A percentile compares a stretch with the other conserved stretches of the same genome.
phyloP scores from a whole-genome alignment of 371 early-diverging fungal species.

The Mucor irregularis region DNA sequence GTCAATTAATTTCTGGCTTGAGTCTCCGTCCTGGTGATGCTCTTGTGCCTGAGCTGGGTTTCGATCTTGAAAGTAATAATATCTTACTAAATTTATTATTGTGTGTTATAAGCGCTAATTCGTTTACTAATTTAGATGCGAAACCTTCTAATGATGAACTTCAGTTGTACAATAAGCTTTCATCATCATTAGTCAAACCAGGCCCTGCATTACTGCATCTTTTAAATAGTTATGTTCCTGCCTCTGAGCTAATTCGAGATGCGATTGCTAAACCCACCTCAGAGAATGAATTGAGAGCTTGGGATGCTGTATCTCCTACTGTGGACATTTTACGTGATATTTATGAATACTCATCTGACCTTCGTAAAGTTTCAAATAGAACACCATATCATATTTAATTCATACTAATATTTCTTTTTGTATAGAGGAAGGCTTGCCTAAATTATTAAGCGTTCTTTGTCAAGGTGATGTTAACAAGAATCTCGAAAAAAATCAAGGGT shows the following conservation, averaged over 20 bases:
- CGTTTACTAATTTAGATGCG: constrained; percentile 51
- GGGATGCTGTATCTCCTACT: constrained; percentile 80
- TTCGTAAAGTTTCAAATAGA: constrained; percentile 51
- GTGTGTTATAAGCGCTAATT: too few species aligned
- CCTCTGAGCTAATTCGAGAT: constrained; percentile 46
- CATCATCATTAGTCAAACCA: constrained; percentile 45
- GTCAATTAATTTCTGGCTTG: constrained; percentile 45
- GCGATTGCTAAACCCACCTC: constrained; percentile 82
- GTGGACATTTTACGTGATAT: constrained; percentile 76
- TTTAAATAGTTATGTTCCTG: constrained; percentile 54
- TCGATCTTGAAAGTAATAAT: constrained; percentile 50
- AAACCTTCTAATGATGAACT: constrained; percentile 53
- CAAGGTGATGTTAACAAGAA: constrained; percentile 66
- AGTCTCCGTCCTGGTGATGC: constrained; percentile 43
- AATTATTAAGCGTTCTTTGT: constrained; percentile 58
- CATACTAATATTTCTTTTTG: not conserved
- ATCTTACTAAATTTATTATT: not conserved
- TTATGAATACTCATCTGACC: constrained; percentile 72
- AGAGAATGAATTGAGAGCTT: constrained; percentile 85
- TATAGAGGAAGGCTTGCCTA: constrained; percentile 18
- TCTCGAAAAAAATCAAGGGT: constrained; percentile 74
- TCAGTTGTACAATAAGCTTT: constrained; percentile 50
- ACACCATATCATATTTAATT: too few species aligned
- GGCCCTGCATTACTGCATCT: constrained; percentile 46
- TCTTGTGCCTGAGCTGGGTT: constrained; percentile 49